phyloP scores from a whole-genome alignment of 805 yeast genomes.

The Pichia heedii region DNA sequence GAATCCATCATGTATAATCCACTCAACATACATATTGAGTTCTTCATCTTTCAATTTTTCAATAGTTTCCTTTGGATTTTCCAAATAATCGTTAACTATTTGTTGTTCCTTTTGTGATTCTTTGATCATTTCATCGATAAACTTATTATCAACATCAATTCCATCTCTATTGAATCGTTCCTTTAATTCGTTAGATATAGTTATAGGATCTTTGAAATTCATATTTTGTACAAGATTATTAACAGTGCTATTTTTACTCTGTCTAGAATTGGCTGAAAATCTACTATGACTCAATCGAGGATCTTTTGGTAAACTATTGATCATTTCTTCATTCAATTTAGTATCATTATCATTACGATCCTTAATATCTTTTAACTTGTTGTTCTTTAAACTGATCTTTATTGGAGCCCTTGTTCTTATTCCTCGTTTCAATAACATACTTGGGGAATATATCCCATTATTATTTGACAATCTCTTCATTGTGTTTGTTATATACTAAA shows the following conservation, averaged over 20 bases:
- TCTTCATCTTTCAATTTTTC: constrained; percentile 16
- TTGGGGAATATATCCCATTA: too few relatives aligned
- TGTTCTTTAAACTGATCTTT: too few relatives aligned
- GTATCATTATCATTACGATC: too few relatives aligned
- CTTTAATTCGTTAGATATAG: constrained; percentile 20
- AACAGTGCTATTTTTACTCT: background rate
- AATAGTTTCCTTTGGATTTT: constrained; percentile 10
- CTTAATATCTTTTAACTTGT: too few relatives aligned
- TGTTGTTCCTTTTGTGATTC: constrained; percentile 18
- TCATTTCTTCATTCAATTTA: too few relatives aligned
- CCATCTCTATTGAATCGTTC: constrained; percentile 19
- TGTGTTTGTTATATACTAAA: too few relatives aligned
- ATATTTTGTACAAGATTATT: constrained; percentile 3
- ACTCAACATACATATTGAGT: constrained; percentile 17
- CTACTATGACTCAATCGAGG: background rate
- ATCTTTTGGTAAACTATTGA: background rate
- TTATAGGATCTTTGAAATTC: constrained; percentile 18
- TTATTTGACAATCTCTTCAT: too few relatives aligned
- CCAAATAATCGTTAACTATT: constrained; percentile 8
- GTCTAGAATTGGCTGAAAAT: background rate
- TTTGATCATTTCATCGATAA: constrained; percentile 21
- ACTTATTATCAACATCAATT: constrained; percentile 23
- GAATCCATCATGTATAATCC: constrained; percentile 21
- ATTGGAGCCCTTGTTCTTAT: too few relatives aligned
- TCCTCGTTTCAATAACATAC: too few relatives aligned